Evolutionary conservation across 108 stramenopile species (phyloP).

Genomic region (Skeletonema grethae): DNA sequence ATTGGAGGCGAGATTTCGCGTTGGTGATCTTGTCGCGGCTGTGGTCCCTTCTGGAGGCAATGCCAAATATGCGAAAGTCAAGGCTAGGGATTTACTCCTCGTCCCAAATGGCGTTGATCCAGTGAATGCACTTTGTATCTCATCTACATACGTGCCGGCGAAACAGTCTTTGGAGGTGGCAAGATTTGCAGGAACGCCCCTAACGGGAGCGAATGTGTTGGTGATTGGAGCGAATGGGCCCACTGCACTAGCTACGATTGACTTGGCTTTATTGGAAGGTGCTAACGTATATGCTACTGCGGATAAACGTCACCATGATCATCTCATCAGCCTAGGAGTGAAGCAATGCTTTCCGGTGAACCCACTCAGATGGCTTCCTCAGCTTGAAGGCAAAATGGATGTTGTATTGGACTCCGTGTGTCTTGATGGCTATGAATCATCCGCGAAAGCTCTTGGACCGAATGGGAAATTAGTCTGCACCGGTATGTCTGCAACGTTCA

Average conservation of each 20-base stretch:
- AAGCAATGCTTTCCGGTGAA: constrained; percentile 47
- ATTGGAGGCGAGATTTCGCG: constrained; percentile 19
- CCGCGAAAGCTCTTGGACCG: constrained; percentile 41
- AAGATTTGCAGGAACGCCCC: constrained; percentile 27
- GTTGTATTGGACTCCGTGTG: constrained; percentile 62
- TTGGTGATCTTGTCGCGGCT: constrained; percentile 65
- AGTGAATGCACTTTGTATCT: constrained; percentile 53
- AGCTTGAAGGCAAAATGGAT: constrained; percentile 64
- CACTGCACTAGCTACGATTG: constrained; percentile 64
- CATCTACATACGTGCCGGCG: constrained; percentile 73
- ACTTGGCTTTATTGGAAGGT: constrained; percentile 58
- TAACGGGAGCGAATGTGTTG: constrained; percentile 51
- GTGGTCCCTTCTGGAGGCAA: constrained; percentile 66
- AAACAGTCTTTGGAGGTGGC: constrained; percentile 57
- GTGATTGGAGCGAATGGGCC: constrained; percentile 60
- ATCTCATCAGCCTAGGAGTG: constrained; percentile 41
- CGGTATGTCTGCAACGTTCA: constrained; percentile 56
- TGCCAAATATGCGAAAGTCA: constrained; percentile 59
- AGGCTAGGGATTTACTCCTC: constrained; percentile 54
- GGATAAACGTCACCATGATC: constrained; percentile 52
- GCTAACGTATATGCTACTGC: constrained; percentile 60
- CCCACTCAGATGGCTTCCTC: constrained; percentile 56
- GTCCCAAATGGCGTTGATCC: constrained; percentile 58
- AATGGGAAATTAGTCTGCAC: constrained; percentile 55
- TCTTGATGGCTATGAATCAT: constrained; percentile 50